Conservation (phyloP, 371 early-diverging fungal species). For the Synchytrium microbalum region DNA sequence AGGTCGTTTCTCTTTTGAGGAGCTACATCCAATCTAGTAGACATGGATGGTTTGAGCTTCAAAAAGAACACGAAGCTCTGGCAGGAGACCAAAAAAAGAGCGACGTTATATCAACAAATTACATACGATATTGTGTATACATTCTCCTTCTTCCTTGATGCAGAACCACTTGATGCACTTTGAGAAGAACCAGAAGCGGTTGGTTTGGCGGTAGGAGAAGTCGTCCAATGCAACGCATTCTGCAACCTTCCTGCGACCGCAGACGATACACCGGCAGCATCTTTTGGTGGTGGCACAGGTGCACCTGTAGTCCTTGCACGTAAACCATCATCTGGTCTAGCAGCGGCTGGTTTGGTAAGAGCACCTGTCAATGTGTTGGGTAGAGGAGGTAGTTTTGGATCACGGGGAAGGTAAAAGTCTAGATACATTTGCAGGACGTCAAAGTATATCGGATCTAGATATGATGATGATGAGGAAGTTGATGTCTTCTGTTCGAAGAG, state of each 20-base stretch:
- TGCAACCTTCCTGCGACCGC: neutral
- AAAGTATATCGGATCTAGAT: neutral
- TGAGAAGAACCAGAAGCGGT: neutral
- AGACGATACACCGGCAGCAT: neutral
- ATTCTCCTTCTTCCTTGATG: neutral
- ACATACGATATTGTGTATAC: neutral
- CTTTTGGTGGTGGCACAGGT: neutral
- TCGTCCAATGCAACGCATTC: neutral
- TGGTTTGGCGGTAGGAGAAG: neutral
- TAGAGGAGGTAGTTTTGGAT: neutral
- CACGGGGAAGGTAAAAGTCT: neutral
- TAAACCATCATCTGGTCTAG: neutral
- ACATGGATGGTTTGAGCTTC: neutral
- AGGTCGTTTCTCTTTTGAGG: neutral
- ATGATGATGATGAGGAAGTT: neutral
- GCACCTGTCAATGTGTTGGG: neutral
- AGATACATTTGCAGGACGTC: neutral
- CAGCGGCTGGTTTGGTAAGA: neutral
- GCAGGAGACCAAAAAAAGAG: no score
- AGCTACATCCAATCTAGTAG: neutral
- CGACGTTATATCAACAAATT: neutral
- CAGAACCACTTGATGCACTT: neutral
- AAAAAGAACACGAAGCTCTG: no score
- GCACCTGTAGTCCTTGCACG: neutral
- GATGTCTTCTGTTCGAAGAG: no score